Conservation (phyloP, 2,329 filamentous ascomycete species). For the Paramyrothecium roridum region DNA sequence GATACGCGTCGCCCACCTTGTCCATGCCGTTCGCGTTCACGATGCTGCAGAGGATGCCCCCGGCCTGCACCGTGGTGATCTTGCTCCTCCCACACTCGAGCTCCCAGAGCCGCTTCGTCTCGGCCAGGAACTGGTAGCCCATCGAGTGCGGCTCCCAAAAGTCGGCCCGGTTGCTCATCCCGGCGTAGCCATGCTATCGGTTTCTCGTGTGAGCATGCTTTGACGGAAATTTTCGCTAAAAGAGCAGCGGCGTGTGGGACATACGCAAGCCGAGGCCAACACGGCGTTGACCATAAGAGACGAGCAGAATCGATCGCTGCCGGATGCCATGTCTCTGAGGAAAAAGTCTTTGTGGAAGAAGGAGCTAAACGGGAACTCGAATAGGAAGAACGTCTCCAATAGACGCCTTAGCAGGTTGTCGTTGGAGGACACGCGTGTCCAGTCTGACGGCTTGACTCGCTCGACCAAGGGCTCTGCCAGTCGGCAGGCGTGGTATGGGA, state of each 20-base stretch:
- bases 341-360: slow-evolving; percentile 33
- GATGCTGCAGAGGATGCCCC: slow-evolving; percentile 22
- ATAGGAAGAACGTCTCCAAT: slow-evolving; percentile 18
- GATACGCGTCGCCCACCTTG: slow-evolving; percentile 27
- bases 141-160: slow-evolving; percentile 31
- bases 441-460: slow-evolving; percentile 22
- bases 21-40: slow-evolving; percentile 26
- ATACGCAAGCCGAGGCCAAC: slow-evolving; percentile 28
- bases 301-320: slow-evolving; percentile 26
- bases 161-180: slow-evolving; percentile 20
- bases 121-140: slow-evolving; percentile 30
- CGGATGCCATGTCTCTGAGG: slow-evolving; percentile 28
- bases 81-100: slow-evolving; percentile 14
- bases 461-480: slow-evolving; percentile 25
- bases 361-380: slow-evolving; percentile 27
- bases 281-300: slow-evolving; percentile 30
- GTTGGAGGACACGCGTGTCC: slow-evolving; percentile 28
- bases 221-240: not conserved
- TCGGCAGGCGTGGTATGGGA: slow-evolving; percentile 26
- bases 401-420: slow-evolving; percentile 25
- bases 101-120: slow-evolving; percentile 31
- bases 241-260: slow-evolving; percentile 5
- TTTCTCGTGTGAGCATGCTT: not conserved
- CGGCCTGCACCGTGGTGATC: slow-evolving; percentile 29
- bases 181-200: slow-evolving; percentile 21